Evolutionary conservation across 768 basidiomycete genomes (phyloP), one percentile per base, ranked within the genome.

Genomic region (Podaxis sp.): DNA sequence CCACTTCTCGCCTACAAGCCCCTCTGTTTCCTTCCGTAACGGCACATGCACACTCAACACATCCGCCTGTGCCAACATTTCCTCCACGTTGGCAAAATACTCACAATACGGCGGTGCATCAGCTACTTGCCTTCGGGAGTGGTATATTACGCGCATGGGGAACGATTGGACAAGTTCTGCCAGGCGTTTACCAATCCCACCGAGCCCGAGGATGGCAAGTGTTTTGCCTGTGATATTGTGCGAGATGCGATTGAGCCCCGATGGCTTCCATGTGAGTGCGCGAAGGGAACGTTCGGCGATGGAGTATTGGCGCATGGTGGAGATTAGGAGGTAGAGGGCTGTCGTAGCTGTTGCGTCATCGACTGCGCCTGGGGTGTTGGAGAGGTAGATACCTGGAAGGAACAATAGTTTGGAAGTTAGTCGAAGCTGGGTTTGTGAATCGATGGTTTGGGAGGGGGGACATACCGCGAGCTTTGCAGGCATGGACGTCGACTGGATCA

Each of bases 281-380:
- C 83, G 84, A 41, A 88, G 72, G 55, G 80, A 82, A 50, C 80
- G 76, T 72, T 94, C 92, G 3, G 82, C 83, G 52, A 80, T 72
- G 9, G 90, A 82, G 71, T 84, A 95, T 65, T 91, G 88, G 47
- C 92, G 87, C 50, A 92, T 71, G 40, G 88, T 82, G 22, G 92
- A 89, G 67, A 96, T 82, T 65, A 96, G 73, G 55, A 96, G 85
- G 72, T 90, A 94, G 36, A 95, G 76, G 0, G 90, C 93, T 0
- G 92, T 93, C 0, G 93, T 95, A 0, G 94, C 95, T 1, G 94
- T 95, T 9, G 89, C 93, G 65, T 95, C 92, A 74, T 96, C 88
- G 54, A 96, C 94, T 3, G 93, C 92, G 13, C 89, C 87, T 0
- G 94, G 94, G 0, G 94, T 96, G 71, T 96, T 94, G 8, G 94